phyloP scores from a whole-genome alignment of 2,329 filamentous ascomycete genomes.

The Aspergillus luchuensis region DNA sequence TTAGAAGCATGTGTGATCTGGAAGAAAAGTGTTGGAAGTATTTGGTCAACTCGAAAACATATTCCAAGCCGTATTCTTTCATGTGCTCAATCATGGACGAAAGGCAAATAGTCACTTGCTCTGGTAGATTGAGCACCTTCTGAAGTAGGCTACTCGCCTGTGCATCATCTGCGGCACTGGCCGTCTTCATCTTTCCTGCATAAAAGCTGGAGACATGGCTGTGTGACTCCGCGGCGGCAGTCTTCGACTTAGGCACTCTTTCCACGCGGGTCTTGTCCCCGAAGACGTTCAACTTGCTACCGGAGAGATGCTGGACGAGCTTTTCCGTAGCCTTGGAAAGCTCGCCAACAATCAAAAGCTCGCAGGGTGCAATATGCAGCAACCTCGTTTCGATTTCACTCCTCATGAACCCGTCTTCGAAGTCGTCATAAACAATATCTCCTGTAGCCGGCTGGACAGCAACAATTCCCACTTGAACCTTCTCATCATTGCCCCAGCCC shows the following conservation, averaged over 20 bases:
- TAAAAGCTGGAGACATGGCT: conserved; percentile 94
- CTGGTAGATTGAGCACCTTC: conserved; percentile 80
- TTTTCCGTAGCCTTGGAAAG: conserved; percentile 91
- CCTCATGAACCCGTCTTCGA: conserved; percentile 97
- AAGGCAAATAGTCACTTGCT: conserved; percentile 84
- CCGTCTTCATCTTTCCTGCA: conserved; percentile 74
- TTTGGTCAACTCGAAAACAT: conserved; percentile 93
- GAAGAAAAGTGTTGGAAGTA: conserved; percentile 97
- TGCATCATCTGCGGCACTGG: conserved; percentile 55
- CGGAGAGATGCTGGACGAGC: conserved; percentile 83
- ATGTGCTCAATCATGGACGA: conserved; percentile 96
- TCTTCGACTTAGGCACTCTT: conserved; percentile 72
- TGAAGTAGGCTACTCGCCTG: conserved; percentile 70
- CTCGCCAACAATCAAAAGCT: conserved; percentile 89
- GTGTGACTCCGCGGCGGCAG: conserved; percentile 79
- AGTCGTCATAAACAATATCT: conserved; percentile 92
- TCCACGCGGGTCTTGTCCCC: conserved; percentile 89
- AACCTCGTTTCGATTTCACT: conserved; percentile 94
- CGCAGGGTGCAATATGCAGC: conserved; percentile 91
- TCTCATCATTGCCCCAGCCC: conserved; percentile 83
- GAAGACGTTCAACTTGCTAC: conserved; percentile 87
- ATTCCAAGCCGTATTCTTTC: conserved; percentile 86
- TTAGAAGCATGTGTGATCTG: conserved; percentile 91
- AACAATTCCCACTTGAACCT: conserved; percentile 85
- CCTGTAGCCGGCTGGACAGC: conserved; percentile 95